These are phyloP conservation scores for Strobilomyces confusus DNA, from an alignment of 768 basidiomycete species.

Conservation along the genomic window DNA sequence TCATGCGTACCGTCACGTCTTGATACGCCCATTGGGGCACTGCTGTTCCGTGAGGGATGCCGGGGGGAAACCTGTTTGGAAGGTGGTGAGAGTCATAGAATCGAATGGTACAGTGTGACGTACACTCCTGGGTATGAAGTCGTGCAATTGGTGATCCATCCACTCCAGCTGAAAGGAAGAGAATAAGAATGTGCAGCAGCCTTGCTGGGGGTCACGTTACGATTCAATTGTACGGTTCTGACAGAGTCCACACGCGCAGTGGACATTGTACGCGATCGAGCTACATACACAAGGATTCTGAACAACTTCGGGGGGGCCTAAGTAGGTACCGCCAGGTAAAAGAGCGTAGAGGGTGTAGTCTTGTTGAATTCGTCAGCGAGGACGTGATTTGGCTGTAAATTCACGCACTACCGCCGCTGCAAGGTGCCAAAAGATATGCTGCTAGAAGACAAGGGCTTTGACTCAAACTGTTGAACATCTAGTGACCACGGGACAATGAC, in stretches of 20 bases:
- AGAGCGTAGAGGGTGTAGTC: constrained; percentile 39
- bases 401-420: constrained; percentile 39
- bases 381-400: neutral
- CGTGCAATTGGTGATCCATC: constrained; percentile 48
- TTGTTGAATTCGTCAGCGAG: constrained; percentile 15
- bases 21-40: constrained; percentile 64
- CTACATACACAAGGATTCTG: constrained; percentile 47
- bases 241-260: constrained; percentile 58
- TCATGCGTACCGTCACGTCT: constrained; percentile 42
- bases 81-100: neutral
- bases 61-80: constrained; percentile 43
- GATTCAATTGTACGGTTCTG: constrained; percentile 40
- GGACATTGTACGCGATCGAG: constrained; percentile 50
- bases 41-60: constrained; percentile 45
- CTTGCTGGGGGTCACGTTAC: constrained; percentile 20
- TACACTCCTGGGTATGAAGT: no score
- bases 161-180: constrained; percentile 42
- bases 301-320: constrained; percentile 32
- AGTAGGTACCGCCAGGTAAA: constrained; percentile 29
- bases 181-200: neutral
- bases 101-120: constrained; percentile 11
- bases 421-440: constrained; percentile 41
- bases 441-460: constrained; percentile 46
- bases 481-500: neutral
- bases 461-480: constrained; percentile 40